These are phyloP conservation scores for Cryptococcus sp. DNA, from an alignment of 1,284 basidiomycete genomes.

Conservation along the genomic window DNA sequence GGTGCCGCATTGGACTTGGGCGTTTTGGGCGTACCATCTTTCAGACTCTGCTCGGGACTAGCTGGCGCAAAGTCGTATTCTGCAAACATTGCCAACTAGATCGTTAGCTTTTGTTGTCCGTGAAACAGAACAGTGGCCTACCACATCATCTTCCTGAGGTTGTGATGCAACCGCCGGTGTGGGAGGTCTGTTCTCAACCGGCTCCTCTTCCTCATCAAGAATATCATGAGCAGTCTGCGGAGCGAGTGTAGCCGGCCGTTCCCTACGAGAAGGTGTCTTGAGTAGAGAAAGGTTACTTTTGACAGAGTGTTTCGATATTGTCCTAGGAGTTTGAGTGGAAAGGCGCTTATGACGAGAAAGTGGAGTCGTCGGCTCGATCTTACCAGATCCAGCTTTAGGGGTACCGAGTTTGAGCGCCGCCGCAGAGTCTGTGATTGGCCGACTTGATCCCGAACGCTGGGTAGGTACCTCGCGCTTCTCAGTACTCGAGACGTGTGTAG, in stretches of 20 bases:
- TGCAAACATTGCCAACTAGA: slow-evolving; percentile 13
- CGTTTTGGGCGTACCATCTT: background rate
- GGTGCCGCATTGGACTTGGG: background rate
- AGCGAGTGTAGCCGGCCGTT: background rate
- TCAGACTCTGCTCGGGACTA: background rate
- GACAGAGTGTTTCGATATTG: background rate
- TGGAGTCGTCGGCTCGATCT: background rate
- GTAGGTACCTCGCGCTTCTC: too few relatives aligned
- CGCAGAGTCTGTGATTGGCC: background rate
- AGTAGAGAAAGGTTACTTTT: too few relatives aligned
- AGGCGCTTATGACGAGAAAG: background rate
- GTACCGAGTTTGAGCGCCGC: background rate
- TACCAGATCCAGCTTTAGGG: background rate
- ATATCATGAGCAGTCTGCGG: background rate
- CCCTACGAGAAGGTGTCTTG: too few relatives aligned
- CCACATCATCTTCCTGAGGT: background rate
- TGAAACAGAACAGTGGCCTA: background rate
- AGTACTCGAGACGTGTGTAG: background rate
- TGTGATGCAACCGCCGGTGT: background rate
- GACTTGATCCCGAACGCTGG: too few relatives aligned
- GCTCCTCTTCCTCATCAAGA: background rate
- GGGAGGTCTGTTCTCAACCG: background rate
- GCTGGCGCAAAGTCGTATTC: slow-evolving; percentile 13
- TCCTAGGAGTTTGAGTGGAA: background rate
- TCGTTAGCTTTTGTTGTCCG: background rate